Percentiles rank a stretch among this genome's conserved stretches.
These are phyloP conservation scores for Sphagnum fallax DNA, from an alignment of 228 moss, liverwort and hornwort genomes.

Conservation along the genomic window DNA sequence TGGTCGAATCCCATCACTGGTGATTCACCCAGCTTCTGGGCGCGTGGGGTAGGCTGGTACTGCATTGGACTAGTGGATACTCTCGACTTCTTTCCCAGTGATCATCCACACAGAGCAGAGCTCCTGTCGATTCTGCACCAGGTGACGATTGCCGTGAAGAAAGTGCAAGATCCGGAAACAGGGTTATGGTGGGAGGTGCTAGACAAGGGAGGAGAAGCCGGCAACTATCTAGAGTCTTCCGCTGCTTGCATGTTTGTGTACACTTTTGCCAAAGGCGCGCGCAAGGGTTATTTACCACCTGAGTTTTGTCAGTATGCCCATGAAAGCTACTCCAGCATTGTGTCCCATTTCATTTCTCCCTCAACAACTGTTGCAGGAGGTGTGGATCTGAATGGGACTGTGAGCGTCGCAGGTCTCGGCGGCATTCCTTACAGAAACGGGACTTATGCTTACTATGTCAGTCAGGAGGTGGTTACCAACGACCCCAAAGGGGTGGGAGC, in stretches of 20 bases:
- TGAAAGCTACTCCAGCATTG: slow-evolving; percentile 40
- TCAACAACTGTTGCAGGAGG: slow-evolving; percentile 19
- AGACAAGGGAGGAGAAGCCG: slow-evolving; percentile 22
- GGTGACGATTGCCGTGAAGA: slow-evolving; percentile 21
- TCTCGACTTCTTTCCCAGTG: slow-evolving; percentile 38
- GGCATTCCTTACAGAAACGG: slow-evolving; percentile 53
- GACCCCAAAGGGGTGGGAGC: slow-evolving; percentile 66
- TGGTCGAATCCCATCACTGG: slow-evolving; percentile 62
- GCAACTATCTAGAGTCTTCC: slow-evolving; percentile 65
- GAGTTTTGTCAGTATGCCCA: slow-evolving; percentile 9
- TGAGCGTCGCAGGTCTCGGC: slow-evolving; percentile 53
- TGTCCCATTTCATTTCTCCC: slow-evolving; percentile 19
- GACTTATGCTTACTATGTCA: slow-evolving; percentile 59
- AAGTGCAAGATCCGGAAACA: slow-evolving; percentile 43
- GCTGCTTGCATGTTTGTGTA: slow-evolving; percentile 52
- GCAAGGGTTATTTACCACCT: slow-evolving; percentile 35
- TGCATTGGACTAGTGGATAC: slow-evolving; percentile 50
- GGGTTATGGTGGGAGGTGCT: slow-evolving; percentile 83
- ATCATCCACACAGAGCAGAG: slow-evolving; percentile 27
- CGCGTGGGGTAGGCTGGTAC: slow-evolving; percentile 54
- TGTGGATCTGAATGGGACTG: slow-evolving; percentile 42
- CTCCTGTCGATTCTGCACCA: slow-evolving; percentile 33
- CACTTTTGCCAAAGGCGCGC: slow-evolving; percentile 40
- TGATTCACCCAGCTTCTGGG: slow-evolving; percentile 58
- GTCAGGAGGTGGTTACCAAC: slow-evolving; percentile 51